phyloP scores from a whole-genome alignment of 768 basidiomycete genomes.

The Hemileccinum rubropunctum region DNA sequence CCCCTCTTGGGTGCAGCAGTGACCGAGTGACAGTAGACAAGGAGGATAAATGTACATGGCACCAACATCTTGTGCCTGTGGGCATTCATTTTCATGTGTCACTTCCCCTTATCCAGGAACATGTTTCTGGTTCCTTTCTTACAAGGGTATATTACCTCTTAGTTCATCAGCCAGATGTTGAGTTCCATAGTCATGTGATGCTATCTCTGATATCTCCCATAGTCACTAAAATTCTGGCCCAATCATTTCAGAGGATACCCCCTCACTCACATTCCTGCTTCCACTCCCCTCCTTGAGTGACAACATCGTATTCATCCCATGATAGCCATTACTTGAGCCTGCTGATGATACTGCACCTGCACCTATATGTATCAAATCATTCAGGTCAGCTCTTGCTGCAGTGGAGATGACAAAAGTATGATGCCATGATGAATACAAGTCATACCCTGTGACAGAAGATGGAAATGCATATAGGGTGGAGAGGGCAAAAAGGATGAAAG shows the following conservation, averaged over 20 bases:
- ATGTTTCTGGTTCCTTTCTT: not conserved
- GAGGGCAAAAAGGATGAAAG: not conserved
- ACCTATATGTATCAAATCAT: constrained; percentile 10
- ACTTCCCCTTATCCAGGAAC: not conserved
- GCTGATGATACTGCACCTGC: constrained; percentile 20
- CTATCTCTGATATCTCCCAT: constrained; percentile 2
- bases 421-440: too few relatives aligned
- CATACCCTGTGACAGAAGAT: too few relatives aligned
- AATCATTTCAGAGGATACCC: constrained; percentile 14
- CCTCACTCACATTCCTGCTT: constrained; percentile 9
- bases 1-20: constrained; percentile 7
- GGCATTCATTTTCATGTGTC: not conserved
- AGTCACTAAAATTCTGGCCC: constrained; percentile 13
- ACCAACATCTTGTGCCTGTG: not conserved
- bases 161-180: not conserved
- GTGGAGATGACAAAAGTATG: not conserved
- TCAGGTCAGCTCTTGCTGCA: constrained; percentile 10
- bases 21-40: constrained; percentile 24
- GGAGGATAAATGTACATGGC: constrained; percentile 24
- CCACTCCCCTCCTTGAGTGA: constrained; percentile 17
- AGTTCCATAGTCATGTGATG: not conserved
- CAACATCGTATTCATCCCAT: constrained; percentile 13
- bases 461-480: not conserved
- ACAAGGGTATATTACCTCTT: not conserved
- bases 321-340: constrained; percentile 23